Evolutionary conservation across 345 rosid genomes (phyloP), one percentile per base, ranked within the genome.

Genomic region (Acer saccharum): DNA sequence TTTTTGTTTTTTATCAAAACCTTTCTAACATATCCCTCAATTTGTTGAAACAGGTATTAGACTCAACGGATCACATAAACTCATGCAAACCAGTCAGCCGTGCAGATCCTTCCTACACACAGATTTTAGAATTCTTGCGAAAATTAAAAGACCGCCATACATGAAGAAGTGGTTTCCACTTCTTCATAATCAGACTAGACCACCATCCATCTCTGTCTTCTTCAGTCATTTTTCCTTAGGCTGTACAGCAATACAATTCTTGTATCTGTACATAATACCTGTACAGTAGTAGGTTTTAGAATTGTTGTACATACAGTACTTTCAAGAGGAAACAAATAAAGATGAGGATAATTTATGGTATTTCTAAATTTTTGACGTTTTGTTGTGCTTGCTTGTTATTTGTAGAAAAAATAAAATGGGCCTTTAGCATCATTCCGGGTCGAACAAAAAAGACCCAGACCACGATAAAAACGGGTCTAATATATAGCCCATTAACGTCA

Each of bases 31-130:
- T 68, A 52, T 44, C 12, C 20, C 35, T 39, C 18, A 20, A 20
- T 70, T 29, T 58, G 48, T 72, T 62, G 84, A 75, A 79, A 79
- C 94, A 96, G 99, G 98, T 96, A 17, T 83, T 96, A 67, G 94
- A 94, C 41, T 92, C 98, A 20, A 92, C 98, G 72, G 98, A 96
- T 84, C 98, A 96, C 79, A 94, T 96, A 80, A 96, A 96, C 79
- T 96, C 98, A 67, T 96, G 99, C 86, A 94, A 94, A 84, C 99
- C 99, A 20, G 81, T 94, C 27, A 90, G 89, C 86, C 95, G 87
- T 18, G 69, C 76, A 0, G 99, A 96, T 84, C 98, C 95, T 70
- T 96, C 98, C 0, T 91, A 96, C 71, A 86, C 85, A 0, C 94
- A 94, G 88, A 83, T 86, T 29, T 83, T 96, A 76, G 85, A 89